Evolutionary conservation across 2,329 filamentous ascomycete species (phyloP).

Genomic region (Xylaria sp.): DNA sequence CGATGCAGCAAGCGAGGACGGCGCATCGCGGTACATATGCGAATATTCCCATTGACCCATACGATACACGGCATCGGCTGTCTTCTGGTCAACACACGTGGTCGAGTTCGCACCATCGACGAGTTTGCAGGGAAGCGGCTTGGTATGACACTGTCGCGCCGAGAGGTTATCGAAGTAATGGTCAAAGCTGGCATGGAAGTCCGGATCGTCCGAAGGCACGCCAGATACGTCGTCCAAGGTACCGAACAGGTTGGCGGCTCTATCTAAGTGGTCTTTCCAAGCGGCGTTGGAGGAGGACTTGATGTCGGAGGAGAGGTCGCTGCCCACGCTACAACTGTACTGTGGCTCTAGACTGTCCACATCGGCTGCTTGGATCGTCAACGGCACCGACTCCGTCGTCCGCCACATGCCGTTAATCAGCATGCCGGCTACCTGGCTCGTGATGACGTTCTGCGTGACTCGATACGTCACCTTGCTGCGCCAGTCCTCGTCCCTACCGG

Average conservation of each 20-base stretch:
- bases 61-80: slow-evolving; percentile 72
- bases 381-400: slow-evolving; percentile 42
- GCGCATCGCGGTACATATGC: slow-evolving; percentile 72
- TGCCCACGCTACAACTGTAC: slow-evolving; percentile 65
- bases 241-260: slow-evolving; percentile 56
- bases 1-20: slow-evolving; percentile 63
- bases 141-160: slow-evolving; percentile 74
- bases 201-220: slow-evolving; percentile 55
- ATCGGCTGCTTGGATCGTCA: slow-evolving; percentile 55
- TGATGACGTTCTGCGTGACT: slow-evolving; percentile 83
- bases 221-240: slow-evolving; percentile 70
- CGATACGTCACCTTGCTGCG: slow-evolving; percentile 59
- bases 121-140: slow-evolving; percentile 70
- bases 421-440: slow-evolving; percentile 78
- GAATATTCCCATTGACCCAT: slow-evolving; percentile 81
- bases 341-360: slow-evolving; percentile 76
- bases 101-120: slow-evolving; percentile 48
- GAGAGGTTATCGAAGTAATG: slow-evolving; percentile 87
- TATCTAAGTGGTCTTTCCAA: slow-evolving; percentile 68
- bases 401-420: slow-evolving; percentile 71
- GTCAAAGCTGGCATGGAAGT: slow-evolving; percentile 74
- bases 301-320: slow-evolving; percentile 46
- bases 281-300: slow-evolving; percentile 46
- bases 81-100: slow-evolving; percentile 62
- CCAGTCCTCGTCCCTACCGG: slow-evolving; percentile 48